Conservation (phyloP, 176 grass and related monocot species). For the Pontederia crassipes region DNA sequence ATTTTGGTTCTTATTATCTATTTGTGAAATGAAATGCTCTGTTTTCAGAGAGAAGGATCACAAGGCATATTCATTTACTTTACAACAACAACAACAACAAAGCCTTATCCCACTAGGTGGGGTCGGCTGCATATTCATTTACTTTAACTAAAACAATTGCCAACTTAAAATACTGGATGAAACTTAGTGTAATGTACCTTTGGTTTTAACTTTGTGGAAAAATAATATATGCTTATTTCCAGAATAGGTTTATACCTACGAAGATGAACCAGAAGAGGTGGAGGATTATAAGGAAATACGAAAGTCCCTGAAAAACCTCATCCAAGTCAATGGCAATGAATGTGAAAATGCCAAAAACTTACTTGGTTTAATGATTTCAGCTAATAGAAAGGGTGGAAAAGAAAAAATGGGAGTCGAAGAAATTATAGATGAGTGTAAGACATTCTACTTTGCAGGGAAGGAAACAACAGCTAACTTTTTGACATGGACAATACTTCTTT, state of each 20-base stretch:
- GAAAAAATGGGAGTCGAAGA: constrained; percentile 70
- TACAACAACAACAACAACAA: no score
- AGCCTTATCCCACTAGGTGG: no score
- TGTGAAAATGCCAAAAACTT: constrained; percentile 69
- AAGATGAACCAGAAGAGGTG: constrained; percentile 56
- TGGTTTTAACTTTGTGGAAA: no score
- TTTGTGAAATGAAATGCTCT: no score
- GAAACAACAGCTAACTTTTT: constrained; percentile 76
- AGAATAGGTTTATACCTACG: constrained; percentile 64
- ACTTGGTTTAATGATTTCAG: constrained; percentile 69
- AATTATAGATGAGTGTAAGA: constrained; percentile 85
- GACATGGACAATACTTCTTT: constrained; percentile 69
- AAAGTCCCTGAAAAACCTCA: constrained; percentile 42
- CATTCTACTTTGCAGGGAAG: constrained; percentile 80
- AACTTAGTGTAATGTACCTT: no score
- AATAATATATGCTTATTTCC: background rate
- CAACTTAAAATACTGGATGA: no score
- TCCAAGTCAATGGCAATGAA: constrained; percentile 40
- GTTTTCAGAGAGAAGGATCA: no score
- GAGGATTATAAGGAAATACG: constrained; percentile 51
- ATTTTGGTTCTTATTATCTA: no score
- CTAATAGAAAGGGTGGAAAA: constrained; percentile 34
- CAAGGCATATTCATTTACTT: no score
- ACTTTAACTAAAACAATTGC: no score
- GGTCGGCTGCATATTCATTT: no score